phyloP scores from a whole-genome alignment of 768 basidiomycete genomes.

The Collybiopsis confluens region DNA sequence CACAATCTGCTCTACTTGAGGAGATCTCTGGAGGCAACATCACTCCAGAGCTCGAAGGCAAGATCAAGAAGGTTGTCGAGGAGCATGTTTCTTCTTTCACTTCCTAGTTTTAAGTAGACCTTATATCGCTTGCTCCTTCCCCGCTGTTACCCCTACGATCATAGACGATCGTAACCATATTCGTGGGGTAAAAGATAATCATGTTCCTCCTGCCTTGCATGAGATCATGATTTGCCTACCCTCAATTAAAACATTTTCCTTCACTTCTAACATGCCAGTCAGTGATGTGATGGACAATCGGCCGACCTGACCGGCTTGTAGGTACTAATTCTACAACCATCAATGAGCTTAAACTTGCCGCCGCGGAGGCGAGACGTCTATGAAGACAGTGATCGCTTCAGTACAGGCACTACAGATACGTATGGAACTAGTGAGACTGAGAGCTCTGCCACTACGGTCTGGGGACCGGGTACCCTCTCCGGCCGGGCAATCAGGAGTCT shows the following conservation, averaged over 20 bases:
- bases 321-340: not conserved
- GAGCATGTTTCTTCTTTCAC: slow-evolving; percentile 82
- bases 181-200: not conserved
- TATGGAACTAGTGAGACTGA: slow-evolving; percentile 2
- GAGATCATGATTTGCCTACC: not conserved
- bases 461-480: slow-evolving; percentile 18
- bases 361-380: not conserved
- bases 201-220: not conserved
- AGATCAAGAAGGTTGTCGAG: slow-evolving; percentile 94
- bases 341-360: not conserved
- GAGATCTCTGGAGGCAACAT: slow-evolving; percentile 83
- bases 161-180: not conserved
- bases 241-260: not conserved
- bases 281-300: not conserved
- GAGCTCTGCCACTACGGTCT: slow-evolving; percentile 13
- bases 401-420: not conserved
- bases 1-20: slow-evolving; percentile 71
- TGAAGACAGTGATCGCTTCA: slow-evolving; percentile 3
- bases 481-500: slow-evolving; percentile 16
- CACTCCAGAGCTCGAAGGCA: slow-evolving; percentile 84
- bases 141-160: not conserved
- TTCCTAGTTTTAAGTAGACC: slow-evolving; percentile 33
- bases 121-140: too few species aligned
- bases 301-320: too few species aligned
- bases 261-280: not conserved